A percentile compares a stretch with the other conserved stretches of the same genome.
Evolutionary conservation across 2,329 filamentous ascomycete genomes (phyloP).

Genomic region (Sarocladiaceae sp.): DNA sequence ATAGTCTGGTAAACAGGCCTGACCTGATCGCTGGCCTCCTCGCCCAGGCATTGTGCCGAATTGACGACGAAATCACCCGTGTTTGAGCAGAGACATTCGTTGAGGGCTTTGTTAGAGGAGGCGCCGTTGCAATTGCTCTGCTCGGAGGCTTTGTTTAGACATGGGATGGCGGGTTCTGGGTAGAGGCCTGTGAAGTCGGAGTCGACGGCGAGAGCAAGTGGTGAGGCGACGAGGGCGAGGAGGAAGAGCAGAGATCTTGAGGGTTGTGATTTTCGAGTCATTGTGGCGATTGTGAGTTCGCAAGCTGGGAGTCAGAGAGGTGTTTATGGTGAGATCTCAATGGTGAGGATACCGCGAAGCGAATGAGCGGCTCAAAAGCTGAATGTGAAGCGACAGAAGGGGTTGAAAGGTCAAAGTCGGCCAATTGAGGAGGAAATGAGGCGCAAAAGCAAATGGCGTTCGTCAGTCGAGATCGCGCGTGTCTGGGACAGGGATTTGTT

Average conservation of each 20-base stretch:
- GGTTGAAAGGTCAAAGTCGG: too few species aligned
- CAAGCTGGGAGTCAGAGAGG: neutral
- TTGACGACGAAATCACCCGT: slow-evolving; percentile 39
- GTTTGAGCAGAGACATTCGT: slow-evolving; percentile 41
- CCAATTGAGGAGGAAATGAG: too few species aligned
- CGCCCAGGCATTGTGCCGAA: slow-evolving; percentile 36
- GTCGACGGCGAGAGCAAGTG: slow-evolving; percentile 18
- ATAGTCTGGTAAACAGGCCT: slow-evolving; percentile 30
- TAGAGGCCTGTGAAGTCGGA: slow-evolving; percentile 40
- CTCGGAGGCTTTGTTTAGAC: slow-evolving; percentile 32
- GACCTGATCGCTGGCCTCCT: slow-evolving; percentile 28
- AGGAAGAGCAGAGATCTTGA: slow-evolving; percentile 15
- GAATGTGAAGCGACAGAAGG: too few species aligned
- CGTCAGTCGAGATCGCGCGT: too few species aligned
- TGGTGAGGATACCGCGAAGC: too few species aligned
- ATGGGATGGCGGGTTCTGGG: slow-evolving; percentile 33
- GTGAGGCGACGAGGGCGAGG: slow-evolving; percentile 19
- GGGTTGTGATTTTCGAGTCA: slow-evolving; percentile 1
- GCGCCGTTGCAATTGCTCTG: slow-evolving; percentile 31
- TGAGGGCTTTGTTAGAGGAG: slow-evolving; percentile 29
- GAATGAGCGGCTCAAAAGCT: too few species aligned
- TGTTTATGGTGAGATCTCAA: too few species aligned
- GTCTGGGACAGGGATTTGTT: neutral
- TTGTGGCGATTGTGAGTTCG: neutral
- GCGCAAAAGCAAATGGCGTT: too few species aligned